These are phyloP conservation scores for Suhomyces ambrosiae DNA, from an alignment of 1,139 yeast genomes.

Conservation along the genomic window DNA sequence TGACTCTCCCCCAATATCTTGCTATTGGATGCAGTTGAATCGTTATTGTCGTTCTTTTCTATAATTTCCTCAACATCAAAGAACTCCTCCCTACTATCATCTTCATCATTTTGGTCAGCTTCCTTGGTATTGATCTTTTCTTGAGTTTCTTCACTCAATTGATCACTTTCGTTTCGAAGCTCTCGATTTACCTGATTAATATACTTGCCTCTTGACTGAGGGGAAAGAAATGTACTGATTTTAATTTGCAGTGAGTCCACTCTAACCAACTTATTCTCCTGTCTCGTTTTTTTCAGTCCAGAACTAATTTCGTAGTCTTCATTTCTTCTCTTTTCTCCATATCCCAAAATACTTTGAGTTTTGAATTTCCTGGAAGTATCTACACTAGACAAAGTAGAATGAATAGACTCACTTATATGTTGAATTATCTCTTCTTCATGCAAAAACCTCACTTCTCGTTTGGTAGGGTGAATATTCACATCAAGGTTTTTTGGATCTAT, in stretches of 20 bases:
- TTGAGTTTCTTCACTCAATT: neutral
- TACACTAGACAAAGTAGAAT: slow-evolving; percentile 52
- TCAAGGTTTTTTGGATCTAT: slow-evolving; percentile 75
- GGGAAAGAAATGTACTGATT: slow-evolving; percentile 46
- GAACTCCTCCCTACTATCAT: neutral
- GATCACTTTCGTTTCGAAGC: slow-evolving; percentile 1
- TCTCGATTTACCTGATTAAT: slow-evolving; percentile 5
- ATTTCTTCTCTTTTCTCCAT: slow-evolving; percentile 7
- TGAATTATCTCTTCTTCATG: slow-evolving; percentile 86
- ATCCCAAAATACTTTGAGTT: slow-evolving; percentile 57
- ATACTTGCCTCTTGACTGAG: slow-evolving; percentile 8
- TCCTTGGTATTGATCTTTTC: neutral
- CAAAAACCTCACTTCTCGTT: slow-evolving; percentile 85
- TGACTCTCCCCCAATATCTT: neutral
- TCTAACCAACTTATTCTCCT: slow-evolving; percentile 69
- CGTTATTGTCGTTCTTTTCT: no score
- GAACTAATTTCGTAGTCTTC: slow-evolving; percentile 10
- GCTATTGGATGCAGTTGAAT: no score
- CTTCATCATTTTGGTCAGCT: neutral
- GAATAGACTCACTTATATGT: slow-evolving; percentile 51
- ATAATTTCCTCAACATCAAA: no score
- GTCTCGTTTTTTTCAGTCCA: slow-evolving; percentile 37
- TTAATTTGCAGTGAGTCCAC: slow-evolving; percentile 73
- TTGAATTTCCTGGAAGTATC: slow-evolving; percentile 73
- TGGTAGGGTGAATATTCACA: slow-evolving; percentile 95